These are phyloP conservation scores for Malus domestica DNA, from an alignment of 306 rosid genomes.

Conservation along the genomic window DNA sequence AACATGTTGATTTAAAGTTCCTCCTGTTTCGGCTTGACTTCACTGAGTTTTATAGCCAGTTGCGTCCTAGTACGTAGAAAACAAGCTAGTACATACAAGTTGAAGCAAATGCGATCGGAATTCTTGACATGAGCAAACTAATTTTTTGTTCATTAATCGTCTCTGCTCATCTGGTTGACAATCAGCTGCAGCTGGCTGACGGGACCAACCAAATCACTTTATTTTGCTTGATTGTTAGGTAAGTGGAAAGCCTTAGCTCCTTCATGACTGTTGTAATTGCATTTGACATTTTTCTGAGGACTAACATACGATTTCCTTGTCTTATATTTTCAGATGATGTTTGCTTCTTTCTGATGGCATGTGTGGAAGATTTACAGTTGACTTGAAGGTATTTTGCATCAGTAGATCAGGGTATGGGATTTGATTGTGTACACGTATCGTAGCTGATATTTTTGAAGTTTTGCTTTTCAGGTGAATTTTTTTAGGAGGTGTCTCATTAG, in stretches of 20 bases:
- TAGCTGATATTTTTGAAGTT: constrained; percentile 35
- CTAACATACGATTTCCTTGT: constrained; percentile 5
- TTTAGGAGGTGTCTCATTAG: constrained; percentile 32
- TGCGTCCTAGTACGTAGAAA: constrained; percentile 42
- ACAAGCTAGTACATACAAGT: constrained; percentile 15
- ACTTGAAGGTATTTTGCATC: constrained; percentile 32
- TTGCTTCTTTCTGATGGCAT: constrained; percentile 32
- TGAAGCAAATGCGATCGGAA: constrained; percentile 20
- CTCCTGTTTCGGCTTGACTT: constrained; percentile 94
- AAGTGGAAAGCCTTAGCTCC: constrained; percentile 14
- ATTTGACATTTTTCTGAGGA: background rate
- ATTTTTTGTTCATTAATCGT: constrained; percentile 22
- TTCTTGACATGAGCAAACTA: constrained; percentile 20
- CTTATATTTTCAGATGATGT: constrained; percentile 30
- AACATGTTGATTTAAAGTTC: constrained; percentile 91
- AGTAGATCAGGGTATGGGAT: constrained; percentile 38
- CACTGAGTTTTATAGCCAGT: constrained; percentile 75
- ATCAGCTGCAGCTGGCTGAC: constrained; percentile 34
- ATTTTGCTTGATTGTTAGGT: constrained; percentile 40
- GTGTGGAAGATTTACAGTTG: constrained; percentile 34
- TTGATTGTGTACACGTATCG: constrained; percentile 32
- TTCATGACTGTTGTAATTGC: background rate
- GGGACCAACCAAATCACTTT: constrained; percentile 24
- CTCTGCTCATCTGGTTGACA: constrained; percentile 23
- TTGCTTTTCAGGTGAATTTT: constrained; percentile 27